Conservation (phyloP, 2,329 filamentous ascomycete species). For the Alternaria ethzedia region DNA sequence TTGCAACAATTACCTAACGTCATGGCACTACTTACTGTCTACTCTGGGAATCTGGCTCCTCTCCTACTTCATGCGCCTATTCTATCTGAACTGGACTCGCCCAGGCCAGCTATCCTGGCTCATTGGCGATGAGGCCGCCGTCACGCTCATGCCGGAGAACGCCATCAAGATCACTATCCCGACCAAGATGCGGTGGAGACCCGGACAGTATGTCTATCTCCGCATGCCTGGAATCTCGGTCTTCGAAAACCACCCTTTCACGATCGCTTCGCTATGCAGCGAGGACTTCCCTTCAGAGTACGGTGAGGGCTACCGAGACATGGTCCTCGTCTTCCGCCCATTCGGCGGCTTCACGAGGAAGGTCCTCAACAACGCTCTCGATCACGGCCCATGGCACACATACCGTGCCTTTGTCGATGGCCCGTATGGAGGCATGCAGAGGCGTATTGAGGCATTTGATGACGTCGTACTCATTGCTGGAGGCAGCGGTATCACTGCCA, state of each 20-base stretch:
- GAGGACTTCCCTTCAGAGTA: constrained; percentile 93
- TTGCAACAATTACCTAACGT: constrained; percentile 87
- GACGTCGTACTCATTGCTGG: constrained; percentile 92
- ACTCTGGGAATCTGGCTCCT: constrained; percentile 79
- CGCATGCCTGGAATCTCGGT: constrained; percentile 91
- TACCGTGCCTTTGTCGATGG: constrained; percentile 93
- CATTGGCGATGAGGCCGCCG: constrained; percentile 88
- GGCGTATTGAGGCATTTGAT: constrained; percentile 89
- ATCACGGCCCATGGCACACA: constrained; percentile 87
- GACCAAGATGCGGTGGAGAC: constrained; percentile 89
- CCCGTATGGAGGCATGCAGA: constrained; percentile 92
- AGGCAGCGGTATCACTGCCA: constrained; percentile 90
- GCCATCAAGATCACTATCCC: constrained; percentile 96
- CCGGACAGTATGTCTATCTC: constrained; percentile 93
- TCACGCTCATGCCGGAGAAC: constrained; percentile 88
- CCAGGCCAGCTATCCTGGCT: constrained; percentile 81
- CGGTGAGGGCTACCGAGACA: constrained; percentile 85
- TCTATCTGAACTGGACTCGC: constrained; percentile 88
- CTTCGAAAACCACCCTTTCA: constrained; percentile 94
- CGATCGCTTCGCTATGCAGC: constrained; percentile 89
- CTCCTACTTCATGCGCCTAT: constrained; percentile 76
- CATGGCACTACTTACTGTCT: constrained; percentile 87
- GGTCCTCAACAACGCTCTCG: constrained; percentile 80
- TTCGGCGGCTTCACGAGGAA: constrained; percentile 89
- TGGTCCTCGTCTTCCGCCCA: constrained; percentile 88